Evolutionary conservation across 108 stramenopile species (phyloP), one percentile per base, ranked within the genome.

Genomic region (Fistulifera solaris): DNA sequence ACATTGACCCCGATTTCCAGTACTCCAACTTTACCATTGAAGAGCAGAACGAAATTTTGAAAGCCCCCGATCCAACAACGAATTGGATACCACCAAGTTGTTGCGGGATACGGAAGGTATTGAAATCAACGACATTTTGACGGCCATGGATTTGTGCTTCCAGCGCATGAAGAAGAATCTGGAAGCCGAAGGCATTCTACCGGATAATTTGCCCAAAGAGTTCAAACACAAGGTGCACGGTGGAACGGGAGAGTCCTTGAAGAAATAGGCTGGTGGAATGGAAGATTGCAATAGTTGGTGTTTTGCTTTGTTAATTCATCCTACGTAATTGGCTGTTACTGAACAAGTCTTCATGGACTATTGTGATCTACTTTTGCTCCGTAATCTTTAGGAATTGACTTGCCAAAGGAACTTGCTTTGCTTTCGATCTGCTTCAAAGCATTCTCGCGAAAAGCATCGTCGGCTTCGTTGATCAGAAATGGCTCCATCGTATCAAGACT

Each of bases 61-160:
- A 94, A 62, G 97, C 97, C 22, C 78, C 11, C 74, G 99, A 25
- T 98, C 96, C 24, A 99, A 99, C 90, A 99, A 98, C 66, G 90
- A 91, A 59, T 82, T 99, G 56, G 95, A 96, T 68, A 76, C 89
- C 49, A 94, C 91, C 51, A 98, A 99, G 78, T 80, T 99, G 43
- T 72, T 95, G 61, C 59, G 68, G 22, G 95, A 93, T 50, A 75
- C 96, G 76, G 94, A 96, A 53, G 85, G 76, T 44, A 61, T 94
- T 44, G 75, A 56, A 10, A 94, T 96, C 62, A 86, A 89, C 47
- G 91, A 95, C 27, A 97, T 97, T 56, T 72, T 93, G 53, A 80
- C 68, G 7, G 94, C 96, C 2, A 86, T 85, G 52, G 90, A 94
- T 28, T 65, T 80, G 1, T 94, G 94, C 62, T 95, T 98, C 69